phyloP scores from a whole-genome alignment of 306 rosid species.

The Vigna mungo region DNA sequence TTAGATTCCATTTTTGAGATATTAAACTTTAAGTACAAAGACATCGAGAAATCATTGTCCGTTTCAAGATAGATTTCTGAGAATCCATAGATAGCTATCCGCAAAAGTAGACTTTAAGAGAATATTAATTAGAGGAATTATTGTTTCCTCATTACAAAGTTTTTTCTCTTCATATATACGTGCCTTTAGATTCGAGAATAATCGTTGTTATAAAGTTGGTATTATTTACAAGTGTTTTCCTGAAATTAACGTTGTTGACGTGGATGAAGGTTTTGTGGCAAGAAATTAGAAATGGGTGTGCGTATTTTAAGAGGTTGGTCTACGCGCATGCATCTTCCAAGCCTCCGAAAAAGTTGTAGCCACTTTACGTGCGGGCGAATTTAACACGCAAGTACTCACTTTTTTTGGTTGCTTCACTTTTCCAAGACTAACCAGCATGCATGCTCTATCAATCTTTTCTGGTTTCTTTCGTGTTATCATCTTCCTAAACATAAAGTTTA shows the following conservation, averaged over 20 bases:
- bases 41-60: neutral
- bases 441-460: slow-evolving; percentile 15
- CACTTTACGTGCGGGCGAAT: slow-evolving; percentile 46
- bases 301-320: slow-evolving; percentile 32
- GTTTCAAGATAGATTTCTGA: neutral
- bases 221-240: too few species aligned
- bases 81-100: neutral
- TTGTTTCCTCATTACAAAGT: neutral
- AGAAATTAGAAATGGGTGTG: too few species aligned
- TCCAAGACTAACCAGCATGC: slow-evolving; percentile 39
- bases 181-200: too few species aligned
- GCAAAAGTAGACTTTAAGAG: neutral
- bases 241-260: too few species aligned
- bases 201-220: too few species aligned
- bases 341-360: too few species aligned
- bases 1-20: slow-evolving; percentile 18
- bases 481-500: neutral
- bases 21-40: neutral
- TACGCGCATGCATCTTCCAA: slow-evolving; percentile 33
- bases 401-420: slow-evolving; percentile 33
- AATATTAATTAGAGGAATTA: neutral
- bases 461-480: slow-evolving; percentile 1
- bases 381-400: slow-evolving; percentile 42
- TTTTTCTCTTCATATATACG: neutral
- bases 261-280: neutral